These are phyloP conservation scores for Lepiota subincarnata DNA, from an alignment of 768 basidiomycete species.

Conservation along the genomic window DNA sequence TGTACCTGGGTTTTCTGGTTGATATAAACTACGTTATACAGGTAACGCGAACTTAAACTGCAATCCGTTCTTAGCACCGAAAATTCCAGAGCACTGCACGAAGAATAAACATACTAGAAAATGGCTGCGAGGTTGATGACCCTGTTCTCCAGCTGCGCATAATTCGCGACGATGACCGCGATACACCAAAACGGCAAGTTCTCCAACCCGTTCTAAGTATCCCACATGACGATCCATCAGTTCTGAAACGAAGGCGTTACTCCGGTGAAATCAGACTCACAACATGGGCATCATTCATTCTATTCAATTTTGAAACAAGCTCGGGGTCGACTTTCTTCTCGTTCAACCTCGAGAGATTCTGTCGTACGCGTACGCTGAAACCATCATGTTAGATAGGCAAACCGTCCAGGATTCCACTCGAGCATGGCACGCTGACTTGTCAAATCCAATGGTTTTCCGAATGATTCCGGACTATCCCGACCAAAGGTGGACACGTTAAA, in stretches of 20 bases:
- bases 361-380: neutral
- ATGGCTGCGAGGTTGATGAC: conserved; percentile 26
- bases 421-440: too few species aligned
- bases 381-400: too few species aligned
- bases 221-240: neutral
- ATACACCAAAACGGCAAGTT: conserved; percentile 20
- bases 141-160: conserved; percentile 18
- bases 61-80: too few species aligned
- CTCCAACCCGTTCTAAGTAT: conserved; percentile 20
- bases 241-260: too few species aligned
- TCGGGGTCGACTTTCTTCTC: conserved; percentile 1
- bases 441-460: too few species aligned
- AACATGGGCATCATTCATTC: neutral
- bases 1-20: conserved; percentile 11
- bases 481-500: too few species aligned
- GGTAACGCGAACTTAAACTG: conserved; percentile 13
- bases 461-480: too few species aligned
- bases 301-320: neutral
- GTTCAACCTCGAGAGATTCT: neutral
- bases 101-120: conserved; percentile 20
- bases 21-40: conserved; percentile 29
- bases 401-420: too few species aligned
- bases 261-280: neutral
- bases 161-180: conserved; percentile 20
- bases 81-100: conserved; percentile 14